A percentile compares a stretch with the other conserved stretches of the same genome.
phyloP scores from a whole-genome alignment of 2,329 filamentous ascomycete species.

The Coniosporium tulheliwenetii region DNA sequence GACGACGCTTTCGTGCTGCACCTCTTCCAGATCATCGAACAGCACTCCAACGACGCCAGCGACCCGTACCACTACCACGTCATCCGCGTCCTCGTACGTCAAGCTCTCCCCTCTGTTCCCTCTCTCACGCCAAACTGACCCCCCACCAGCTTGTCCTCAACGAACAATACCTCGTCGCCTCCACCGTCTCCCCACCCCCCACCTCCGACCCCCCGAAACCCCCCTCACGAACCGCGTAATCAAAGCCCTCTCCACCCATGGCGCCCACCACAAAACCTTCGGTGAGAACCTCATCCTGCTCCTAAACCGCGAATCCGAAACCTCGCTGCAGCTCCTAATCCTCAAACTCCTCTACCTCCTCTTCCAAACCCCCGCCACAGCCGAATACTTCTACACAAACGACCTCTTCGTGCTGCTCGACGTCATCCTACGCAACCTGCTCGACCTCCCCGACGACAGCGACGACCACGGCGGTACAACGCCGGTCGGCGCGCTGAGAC shows the following conservation, averaged over 20 bases:
- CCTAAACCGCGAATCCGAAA: constrained; percentile 85
- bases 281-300: constrained; percentile 94
- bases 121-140: too few species aligned
- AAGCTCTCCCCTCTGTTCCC: background rate
- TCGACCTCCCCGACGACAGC: constrained; percentile 79
- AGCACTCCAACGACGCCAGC: constrained; percentile 68
- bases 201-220: constrained; percentile 22
- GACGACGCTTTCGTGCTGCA: constrained; percentile 69
- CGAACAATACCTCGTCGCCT: constrained; percentile 88
- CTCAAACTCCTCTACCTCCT: constrained; percentile 89
- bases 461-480: constrained; percentile 23
- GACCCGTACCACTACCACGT: constrained; percentile 95
- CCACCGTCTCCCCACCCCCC: constrained; percentile 34
- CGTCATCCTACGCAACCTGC: constrained; percentile 90
- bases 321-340: constrained; percentile 87
- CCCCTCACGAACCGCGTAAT: constrained; percentile 82
- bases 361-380: constrained; percentile 80
- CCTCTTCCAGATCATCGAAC: constrained; percentile 77
- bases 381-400: constrained; percentile 98
- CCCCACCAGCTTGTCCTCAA: constrained; percentile 67
- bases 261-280: constrained; percentile 77
- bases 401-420: constrained; percentile 88
- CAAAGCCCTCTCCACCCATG: constrained; percentile 72
- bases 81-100: constrained; percentile 72
- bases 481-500: constrained; percentile 38